Percentiles rank a stretch among this genome's conserved stretches.
Conservation (phyloP, 140 eudicot genomes). For the Senecio squalidus region DNA sequence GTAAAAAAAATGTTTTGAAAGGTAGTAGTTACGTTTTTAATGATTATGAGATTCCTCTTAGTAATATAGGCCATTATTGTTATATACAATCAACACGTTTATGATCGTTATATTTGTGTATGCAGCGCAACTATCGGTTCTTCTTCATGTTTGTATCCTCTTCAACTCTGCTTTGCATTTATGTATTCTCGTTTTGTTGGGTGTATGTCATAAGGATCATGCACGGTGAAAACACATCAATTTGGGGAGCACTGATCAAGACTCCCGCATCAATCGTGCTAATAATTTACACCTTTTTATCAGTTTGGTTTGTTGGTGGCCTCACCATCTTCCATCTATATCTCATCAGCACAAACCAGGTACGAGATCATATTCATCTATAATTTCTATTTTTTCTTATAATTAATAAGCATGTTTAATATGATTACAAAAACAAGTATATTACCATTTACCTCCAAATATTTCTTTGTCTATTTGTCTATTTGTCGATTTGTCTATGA, state of each 20-base stretch:
- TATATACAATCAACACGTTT: neutral
- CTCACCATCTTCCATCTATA: conserved; percentile 60
- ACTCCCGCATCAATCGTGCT: conserved; percentile 58
- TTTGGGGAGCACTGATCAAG: conserved; percentile 24
- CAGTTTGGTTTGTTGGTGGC: conserved; percentile 66
- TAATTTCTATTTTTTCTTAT: too few relatives aligned
- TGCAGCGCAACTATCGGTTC: conserved; percentile 40
- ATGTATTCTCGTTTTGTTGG: conserved; percentile 29
- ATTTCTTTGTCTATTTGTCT: too few relatives aligned
- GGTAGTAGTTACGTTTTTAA: neutral
- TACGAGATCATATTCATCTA: neutral
- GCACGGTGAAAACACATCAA: conserved; percentile 17
- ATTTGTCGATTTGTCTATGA: too few relatives aligned
- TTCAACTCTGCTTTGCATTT: conserved; percentile 28
- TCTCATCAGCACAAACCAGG: conserved; percentile 67
- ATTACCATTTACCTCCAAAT: too few relatives aligned
- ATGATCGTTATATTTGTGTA: too few relatives aligned
- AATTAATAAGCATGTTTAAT: too few relatives aligned
- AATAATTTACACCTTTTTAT: conserved; percentile 48
- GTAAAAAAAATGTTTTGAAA: neutral
- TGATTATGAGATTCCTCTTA: too few relatives aligned
- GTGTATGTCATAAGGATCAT: conserved; percentile 24
- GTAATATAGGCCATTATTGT: too few relatives aligned
- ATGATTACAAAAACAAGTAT: too few relatives aligned
- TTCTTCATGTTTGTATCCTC: conserved; percentile 35